Percentiles rank a stretch among this genome's conserved stretches.
Conservation (phyloP, 202 grass and related monocot genomes). For the Elaeis oleifera region DNA sequence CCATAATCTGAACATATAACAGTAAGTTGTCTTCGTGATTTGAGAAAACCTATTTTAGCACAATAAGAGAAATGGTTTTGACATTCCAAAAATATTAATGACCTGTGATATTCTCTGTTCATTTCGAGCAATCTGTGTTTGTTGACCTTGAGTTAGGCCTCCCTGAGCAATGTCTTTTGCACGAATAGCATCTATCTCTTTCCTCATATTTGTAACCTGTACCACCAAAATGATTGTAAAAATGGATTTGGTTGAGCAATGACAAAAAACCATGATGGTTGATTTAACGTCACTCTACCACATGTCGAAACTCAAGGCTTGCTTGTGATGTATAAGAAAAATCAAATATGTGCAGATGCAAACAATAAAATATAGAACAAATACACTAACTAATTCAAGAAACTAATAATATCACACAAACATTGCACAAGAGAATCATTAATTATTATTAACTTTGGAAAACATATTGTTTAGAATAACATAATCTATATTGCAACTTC, state of each 20-base stretch:
- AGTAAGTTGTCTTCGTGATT: slow-evolving; percentile 9
- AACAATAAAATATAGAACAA: too few relatives aligned
- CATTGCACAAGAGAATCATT: too few relatives aligned
- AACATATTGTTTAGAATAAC: too few relatives aligned
- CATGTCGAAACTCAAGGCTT: background rate
- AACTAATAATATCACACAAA: too few relatives aligned
- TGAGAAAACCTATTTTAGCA: too few relatives aligned
- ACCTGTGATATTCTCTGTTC: slow-evolving; percentile 93
- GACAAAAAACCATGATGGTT: slow-evolving; percentile 12
- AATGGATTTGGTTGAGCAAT: slow-evolving; percentile 10
- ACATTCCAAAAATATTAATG: slow-evolving; percentile 4
- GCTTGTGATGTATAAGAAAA: background rate
- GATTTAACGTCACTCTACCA: background rate
- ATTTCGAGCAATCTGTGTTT: slow-evolving; percentile 99
- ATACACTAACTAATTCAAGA: too few relatives aligned
- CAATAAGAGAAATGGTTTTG: too few relatives aligned
- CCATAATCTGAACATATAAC: slow-evolving; percentile 60
- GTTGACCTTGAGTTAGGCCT: slow-evolving; percentile 97
- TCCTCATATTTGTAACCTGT: slow-evolving; percentile 95
- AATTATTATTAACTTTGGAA: too few relatives aligned
- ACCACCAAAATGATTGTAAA: slow-evolving; percentile 12
- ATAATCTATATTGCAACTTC: too few relatives aligned
- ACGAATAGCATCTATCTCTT: slow-evolving; percentile 96
- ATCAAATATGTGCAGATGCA: too few relatives aligned
- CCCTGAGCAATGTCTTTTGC: slow-evolving; percentile 93